phyloP scores from a whole-genome alignment of 1,139 yeast species.

The Hansenula lynferdii region DNA sequence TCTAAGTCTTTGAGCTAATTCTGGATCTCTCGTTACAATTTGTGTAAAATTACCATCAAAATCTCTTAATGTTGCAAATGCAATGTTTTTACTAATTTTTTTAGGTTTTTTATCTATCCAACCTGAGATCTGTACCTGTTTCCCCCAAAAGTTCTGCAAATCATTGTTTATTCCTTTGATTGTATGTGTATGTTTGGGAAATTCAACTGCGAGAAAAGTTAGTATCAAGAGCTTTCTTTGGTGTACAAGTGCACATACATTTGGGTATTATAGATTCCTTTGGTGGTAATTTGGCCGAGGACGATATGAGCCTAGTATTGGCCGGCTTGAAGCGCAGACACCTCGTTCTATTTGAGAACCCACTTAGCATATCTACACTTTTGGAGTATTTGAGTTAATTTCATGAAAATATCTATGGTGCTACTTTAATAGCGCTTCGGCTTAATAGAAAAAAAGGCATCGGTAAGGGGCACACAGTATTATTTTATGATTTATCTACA shows the following conservation, averaged over 20 bases:
- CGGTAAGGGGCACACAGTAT: too few relatives aligned
- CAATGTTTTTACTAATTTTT: conserved; percentile 49
- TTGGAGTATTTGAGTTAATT: too few relatives aligned
- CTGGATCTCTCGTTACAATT: conserved; percentile 44
- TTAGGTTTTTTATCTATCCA: conserved; percentile 78
- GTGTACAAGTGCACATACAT: not conserved
- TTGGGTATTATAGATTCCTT: conserved; percentile 2
- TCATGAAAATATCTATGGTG: too few relatives aligned
- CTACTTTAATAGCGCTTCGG: too few relatives aligned
- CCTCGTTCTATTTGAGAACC: too few relatives aligned
- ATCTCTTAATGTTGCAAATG: conserved; percentile 76
- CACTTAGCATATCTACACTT: too few relatives aligned
- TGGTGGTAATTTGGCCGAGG: conserved; percentile 4
- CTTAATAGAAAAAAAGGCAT: too few relatives aligned
- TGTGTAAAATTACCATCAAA: conserved; percentile 63
- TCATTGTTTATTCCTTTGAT: conserved; percentile 18
- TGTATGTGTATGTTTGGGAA: conserved; percentile 29
- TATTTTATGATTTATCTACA: too few relatives aligned
- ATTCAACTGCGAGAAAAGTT: conserved; percentile 17
- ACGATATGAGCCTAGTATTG: too few relatives aligned
- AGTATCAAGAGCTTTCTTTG: not conserved
- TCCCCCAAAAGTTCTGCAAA: conserved; percentile 6
- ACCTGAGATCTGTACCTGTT: conserved; percentile 38
- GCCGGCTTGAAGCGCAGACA: too few relatives aligned
- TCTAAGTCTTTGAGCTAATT: conserved; percentile 39